phyloP scores from a whole-genome alignment of 1,284 basidiomycete species.

The Cystobasidium sp. region DNA sequence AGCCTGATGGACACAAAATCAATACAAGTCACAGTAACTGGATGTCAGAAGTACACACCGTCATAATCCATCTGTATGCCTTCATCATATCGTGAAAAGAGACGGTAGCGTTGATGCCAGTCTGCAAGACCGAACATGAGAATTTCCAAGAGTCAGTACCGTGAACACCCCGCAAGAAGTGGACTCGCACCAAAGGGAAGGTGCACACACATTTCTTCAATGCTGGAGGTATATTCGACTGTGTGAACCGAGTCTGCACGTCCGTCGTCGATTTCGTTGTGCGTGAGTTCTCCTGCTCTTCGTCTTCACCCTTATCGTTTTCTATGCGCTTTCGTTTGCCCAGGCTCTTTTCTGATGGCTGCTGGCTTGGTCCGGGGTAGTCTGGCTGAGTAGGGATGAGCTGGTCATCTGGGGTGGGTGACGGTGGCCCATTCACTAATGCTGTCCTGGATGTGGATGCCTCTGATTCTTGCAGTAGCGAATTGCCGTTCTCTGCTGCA shows the following conservation, averaged over 20 bases:
- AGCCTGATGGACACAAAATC: slow-evolving; percentile 64
- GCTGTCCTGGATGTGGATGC: too few relatives aligned
- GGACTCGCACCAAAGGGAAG: too few relatives aligned
- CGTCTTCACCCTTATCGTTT: neutral
- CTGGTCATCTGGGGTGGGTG: slow-evolving; percentile 12
- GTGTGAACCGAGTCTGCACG: slow-evolving; percentile 14
- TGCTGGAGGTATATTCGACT: slow-evolving; percentile 24
- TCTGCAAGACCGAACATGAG: slow-evolving; percentile 63
- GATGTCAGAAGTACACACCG: neutral
- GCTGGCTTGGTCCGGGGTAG: neutral
- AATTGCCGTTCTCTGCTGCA: too few relatives aligned
- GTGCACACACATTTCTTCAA: slow-evolving; percentile 8
- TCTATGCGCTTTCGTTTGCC: slow-evolving; percentile 41
- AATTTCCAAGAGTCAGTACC: neutral
- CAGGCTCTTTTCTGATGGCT: slow-evolving; percentile 34
- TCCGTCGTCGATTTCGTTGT: neutral
- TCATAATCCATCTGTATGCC: slow-evolving; percentile 61
- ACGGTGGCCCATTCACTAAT: neutral
- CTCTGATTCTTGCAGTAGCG: too few relatives aligned
- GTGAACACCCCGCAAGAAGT: neutral
- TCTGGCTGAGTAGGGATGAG: slow-evolving; percentile 39
- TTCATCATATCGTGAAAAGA: slow-evolving; percentile 78
- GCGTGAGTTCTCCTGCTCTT: neutral
- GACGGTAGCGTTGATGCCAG: slow-evolving; percentile 78
- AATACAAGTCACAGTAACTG: slow-evolving; percentile 59